A percentile compares a stretch with the other conserved stretches of the same genome.
These are phyloP conservation scores for Saturnispora dispora DNA, from an alignment of 805 yeast genomes.

Conservation along the genomic window DNA sequence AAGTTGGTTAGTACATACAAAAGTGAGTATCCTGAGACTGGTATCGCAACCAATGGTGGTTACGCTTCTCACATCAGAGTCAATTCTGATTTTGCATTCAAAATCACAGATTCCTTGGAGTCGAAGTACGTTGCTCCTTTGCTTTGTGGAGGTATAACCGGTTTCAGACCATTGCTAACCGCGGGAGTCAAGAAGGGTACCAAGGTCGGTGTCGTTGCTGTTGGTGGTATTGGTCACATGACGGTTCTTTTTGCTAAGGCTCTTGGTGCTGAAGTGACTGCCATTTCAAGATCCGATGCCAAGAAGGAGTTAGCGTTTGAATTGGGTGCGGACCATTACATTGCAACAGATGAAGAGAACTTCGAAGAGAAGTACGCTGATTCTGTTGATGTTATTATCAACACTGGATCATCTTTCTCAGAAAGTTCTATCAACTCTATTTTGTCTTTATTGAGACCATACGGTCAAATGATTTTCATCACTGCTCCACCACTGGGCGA, in stretches of 20 bases:
- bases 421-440: constrained; percentile 22
- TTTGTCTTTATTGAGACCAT: constrained; percentile 21
- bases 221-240: constrained; percentile 41
- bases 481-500: constrained; percentile 31
- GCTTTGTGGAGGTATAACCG: constrained; percentile 50
- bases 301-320: constrained; percentile 40
- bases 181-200: constrained; percentile 40
- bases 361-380: constrained; percentile 31
- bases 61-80: constrained; percentile 40
- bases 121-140: constrained; percentile 41
- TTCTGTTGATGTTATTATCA: constrained; percentile 38
- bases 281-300: constrained; percentile 42
- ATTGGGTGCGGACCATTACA: constrained; percentile 44
- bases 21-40: constrained; percentile 34
- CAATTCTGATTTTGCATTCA: constrained; percentile 36
- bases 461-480: constrained; percentile 26
- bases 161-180: constrained; percentile 37
- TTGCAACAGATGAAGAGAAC: constrained; percentile 44
- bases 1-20: constrained; percentile 44
- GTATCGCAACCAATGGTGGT: constrained; percentile 38
- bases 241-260: constrained; percentile 46
- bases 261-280: constrained; percentile 50
- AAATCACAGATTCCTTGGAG: constrained; percentile 38
- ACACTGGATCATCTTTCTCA: constrained; percentile 38
- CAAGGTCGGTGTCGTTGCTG: constrained; percentile 41